These are phyloP conservation scores for Jatropha podagrica DNA, from an alignment of 441 rosid genomes.

Conservation along the genomic window DNA sequence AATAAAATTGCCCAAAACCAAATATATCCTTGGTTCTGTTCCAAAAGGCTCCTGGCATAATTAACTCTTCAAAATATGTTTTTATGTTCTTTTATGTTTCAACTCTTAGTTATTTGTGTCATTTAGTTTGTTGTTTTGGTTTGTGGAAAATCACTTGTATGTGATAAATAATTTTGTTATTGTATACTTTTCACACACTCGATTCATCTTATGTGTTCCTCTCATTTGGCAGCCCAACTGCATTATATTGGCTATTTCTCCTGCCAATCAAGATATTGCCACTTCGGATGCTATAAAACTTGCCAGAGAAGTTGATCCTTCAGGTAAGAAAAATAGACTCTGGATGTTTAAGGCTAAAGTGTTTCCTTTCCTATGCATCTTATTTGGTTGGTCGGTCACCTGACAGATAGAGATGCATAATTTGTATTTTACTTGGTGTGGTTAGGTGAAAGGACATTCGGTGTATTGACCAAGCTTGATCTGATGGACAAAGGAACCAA, in stretches of 20 bases:
- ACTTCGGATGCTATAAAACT: conserved; percentile 99
- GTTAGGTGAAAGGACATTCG: conserved; percentile 96
- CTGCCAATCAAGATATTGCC: conserved; percentile 99
- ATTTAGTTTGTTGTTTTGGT: background rate
- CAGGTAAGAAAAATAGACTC: conserved; percentile 50
- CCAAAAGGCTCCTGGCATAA: background rate
- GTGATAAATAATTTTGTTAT: background rate
- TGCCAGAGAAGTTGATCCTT: conserved; percentile 98
- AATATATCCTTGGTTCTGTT: background rate
- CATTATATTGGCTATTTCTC: conserved; percentile 98
- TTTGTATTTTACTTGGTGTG: conserved; percentile 22
- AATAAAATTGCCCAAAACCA: background rate
- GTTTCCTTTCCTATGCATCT: background rate
- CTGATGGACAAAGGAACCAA: conserved; percentile 99
- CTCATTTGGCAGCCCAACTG: conserved; percentile 67
- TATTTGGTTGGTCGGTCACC: background rate
- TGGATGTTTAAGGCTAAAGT: conserved; percentile 4
- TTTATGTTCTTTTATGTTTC: background rate
- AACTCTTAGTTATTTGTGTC: background rate
- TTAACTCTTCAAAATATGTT: background rate
- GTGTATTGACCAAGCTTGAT: conserved; percentile 96
- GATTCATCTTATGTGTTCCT: conserved; percentile 12
- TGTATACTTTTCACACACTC: background rate
- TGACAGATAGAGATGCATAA: background rate
- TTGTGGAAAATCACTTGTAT: background rate